A percentile compares a stretch with the other conserved stretches of the same genome.
Evolutionary conservation across 768 basidiomycete genomes (phyloP).

Genomic region (Russula olivacea): DNA sequence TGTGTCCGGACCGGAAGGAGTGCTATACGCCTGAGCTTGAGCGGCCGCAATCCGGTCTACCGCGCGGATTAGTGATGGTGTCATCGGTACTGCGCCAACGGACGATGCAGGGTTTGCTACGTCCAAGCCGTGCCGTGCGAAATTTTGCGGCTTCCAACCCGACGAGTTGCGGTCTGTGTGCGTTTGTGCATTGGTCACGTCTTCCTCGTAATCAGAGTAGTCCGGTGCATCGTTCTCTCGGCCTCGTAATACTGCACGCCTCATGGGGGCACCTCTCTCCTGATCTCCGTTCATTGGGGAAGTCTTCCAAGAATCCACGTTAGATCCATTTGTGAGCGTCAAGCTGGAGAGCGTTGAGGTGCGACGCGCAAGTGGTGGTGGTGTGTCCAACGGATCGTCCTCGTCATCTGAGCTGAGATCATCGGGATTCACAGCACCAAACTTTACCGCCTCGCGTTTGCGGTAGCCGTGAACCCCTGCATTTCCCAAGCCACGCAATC

Average conservation of each 20-base stretch:
- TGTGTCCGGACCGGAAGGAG: background rate
- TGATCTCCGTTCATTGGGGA: constrained; percentile 24
- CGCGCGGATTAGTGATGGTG: constrained; percentile 58
- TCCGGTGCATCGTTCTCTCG: constrained; percentile 24
- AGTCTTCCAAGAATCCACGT: constrained; percentile 16
- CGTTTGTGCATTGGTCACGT: constrained; percentile 27
- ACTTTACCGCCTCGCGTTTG: constrained; percentile 39
- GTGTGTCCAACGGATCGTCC: constrained; percentile 27
- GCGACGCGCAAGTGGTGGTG: constrained; percentile 18
- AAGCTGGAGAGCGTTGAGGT: constrained; percentile 25
- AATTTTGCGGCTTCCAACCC: constrained; percentile 48
- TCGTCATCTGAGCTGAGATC: constrained; percentile 47
- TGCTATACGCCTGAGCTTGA: constrained; percentile 32
- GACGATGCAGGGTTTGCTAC: constrained; percentile 16
- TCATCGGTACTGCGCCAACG: constrained; percentile 47
- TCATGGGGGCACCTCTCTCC: constrained; percentile 21
- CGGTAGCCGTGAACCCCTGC: constrained; percentile 31
- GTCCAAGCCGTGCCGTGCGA: constrained; percentile 35
- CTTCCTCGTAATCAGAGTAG: constrained; percentile 34
- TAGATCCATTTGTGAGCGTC: constrained; percentile 27
- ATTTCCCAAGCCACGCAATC: constrained; percentile 8
- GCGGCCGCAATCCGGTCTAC: constrained; percentile 54
- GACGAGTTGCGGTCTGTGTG: constrained; percentile 25
- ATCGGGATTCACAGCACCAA: constrained; percentile 32
- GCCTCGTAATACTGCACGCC: constrained; percentile 3